Percentiles rank a stretch among this genome's conserved stretches.
These are phyloP conservation scores for Infundibulicybe gibba DNA, from an alignment of 768 basidiomycete genomes.

Conservation along the genomic window DNA sequence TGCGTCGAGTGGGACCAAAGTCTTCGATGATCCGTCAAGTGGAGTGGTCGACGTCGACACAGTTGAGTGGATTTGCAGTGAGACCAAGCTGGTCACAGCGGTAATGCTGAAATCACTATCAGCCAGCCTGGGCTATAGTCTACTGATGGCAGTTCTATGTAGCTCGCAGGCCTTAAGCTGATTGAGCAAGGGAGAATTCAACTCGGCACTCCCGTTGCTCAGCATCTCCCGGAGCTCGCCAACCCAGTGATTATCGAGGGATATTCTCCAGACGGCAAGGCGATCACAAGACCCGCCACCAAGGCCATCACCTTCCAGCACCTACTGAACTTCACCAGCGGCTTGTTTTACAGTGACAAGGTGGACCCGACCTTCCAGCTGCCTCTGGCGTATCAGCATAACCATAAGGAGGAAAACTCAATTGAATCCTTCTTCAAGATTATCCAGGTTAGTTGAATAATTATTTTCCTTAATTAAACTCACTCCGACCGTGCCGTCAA, in stretches of 20 bases:
- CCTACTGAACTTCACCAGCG: slow-evolving; percentile 27
- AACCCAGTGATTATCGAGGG: slow-evolving; percentile 18
- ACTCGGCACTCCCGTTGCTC: slow-evolving; percentile 16
- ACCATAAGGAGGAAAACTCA: slow-evolving; percentile 18
- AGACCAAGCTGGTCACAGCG: slow-evolving; percentile 29
- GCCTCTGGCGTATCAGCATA: slow-evolving; percentile 12
- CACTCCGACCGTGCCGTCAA: neutral
- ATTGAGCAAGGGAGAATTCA: slow-evolving; percentile 21
- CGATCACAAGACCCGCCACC: slow-evolving; percentile 16
- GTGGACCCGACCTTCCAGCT: slow-evolving; percentile 8
- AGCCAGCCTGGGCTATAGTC: too few species aligned
- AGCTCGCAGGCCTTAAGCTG: neutral
- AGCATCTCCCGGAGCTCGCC: slow-evolving; percentile 22
- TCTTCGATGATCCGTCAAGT: slow-evolving; percentile 20
- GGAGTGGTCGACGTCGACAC: slow-evolving; percentile 18
- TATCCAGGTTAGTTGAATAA: slow-evolving; percentile 20
- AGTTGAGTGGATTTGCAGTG: slow-evolving; percentile 34
- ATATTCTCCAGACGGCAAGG: slow-evolving; percentile 10
- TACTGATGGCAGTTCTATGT: neutral
- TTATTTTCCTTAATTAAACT: neutral
- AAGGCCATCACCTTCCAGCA: slow-evolving; percentile 17
- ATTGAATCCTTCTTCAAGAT: slow-evolving; percentile 15
- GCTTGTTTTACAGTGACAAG: slow-evolving; percentile 19
- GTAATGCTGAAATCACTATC: slow-evolving; percentile 18
- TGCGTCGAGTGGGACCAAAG: slow-evolving; percentile 14